Conservation (phyloP, 768 basidiomycete genomes). For the Tylopilus subfusipes region DNA sequence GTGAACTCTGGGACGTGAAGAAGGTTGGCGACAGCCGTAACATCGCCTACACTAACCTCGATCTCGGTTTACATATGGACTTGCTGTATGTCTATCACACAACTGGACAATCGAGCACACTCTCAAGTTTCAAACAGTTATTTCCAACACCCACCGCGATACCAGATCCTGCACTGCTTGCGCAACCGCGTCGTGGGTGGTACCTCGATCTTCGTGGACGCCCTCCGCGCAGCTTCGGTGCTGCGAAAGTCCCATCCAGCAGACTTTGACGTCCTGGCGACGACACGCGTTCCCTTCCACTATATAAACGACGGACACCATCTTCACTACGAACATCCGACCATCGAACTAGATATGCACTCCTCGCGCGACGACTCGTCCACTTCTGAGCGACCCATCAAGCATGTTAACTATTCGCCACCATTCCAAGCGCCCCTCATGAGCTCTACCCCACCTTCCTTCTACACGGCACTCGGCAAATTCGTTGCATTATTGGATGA, state of each 20-base stretch:
- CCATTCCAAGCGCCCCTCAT: constrained; percentile 88
- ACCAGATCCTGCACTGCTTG: constrained; percentile 89
- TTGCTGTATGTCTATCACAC: constrained; percentile 60
- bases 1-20: constrained; percentile 92
- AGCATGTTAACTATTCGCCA: constrained; percentile 85
- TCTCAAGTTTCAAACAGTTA: constrained; percentile 51
- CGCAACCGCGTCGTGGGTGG: constrained; percentile 84
- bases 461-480: constrained; percentile 58
- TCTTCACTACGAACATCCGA: constrained; percentile 66
- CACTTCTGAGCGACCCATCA: constrained; percentile 35
- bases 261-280: constrained; percentile 56
- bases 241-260: constrained; percentile 46
- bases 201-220: constrained; percentile 82
- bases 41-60: constrained; percentile 91
- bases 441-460: constrained; percentile 45
- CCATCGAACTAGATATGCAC: constrained; percentile 57
- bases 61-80: constrained; percentile 90
- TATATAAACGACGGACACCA: constrained; percentile 91
- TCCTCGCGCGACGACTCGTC: constrained; percentile 7
- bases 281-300: constrained; percentile 76
- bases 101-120: background rate
- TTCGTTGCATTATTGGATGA: constrained; percentile 62
- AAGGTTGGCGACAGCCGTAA: constrained; percentile 73
- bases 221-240: constrained; percentile 56
- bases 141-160: constrained; percentile 86